Percentiles rank a stretch among this genome's conserved stretches.
These are phyloP conservation scores for Suillus discolor DNA, from an alignment of 768 basidiomycete genomes.

Conservation along the genomic window DNA sequence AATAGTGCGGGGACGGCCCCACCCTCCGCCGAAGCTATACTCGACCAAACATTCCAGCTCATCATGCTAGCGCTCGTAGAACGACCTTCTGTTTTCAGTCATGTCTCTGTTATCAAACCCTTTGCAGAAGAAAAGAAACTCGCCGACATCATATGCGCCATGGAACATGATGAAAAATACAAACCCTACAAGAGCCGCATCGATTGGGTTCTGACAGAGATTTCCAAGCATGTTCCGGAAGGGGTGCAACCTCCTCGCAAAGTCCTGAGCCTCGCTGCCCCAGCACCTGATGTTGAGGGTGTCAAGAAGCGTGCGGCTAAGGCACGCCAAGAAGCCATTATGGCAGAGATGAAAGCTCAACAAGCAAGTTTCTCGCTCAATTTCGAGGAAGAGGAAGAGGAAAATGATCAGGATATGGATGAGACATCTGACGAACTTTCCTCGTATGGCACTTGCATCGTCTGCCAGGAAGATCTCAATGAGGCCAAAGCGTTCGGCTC, in stretches of 20 bases:
- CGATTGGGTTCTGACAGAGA: slow-evolving; percentile 71
- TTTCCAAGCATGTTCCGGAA: slow-evolving; percentile 57
- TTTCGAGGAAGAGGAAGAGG: slow-evolving; percentile 77
- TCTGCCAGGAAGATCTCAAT: slow-evolving; percentile 94
- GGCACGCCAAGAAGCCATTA: slow-evolving; percentile 88
- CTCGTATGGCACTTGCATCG: slow-evolving; percentile 92
- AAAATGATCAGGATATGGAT: slow-evolving; percentile 52
- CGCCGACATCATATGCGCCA: slow-evolving; percentile 68
- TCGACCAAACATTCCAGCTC: slow-evolving; percentile 88
- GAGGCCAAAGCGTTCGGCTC: slow-evolving; percentile 75
- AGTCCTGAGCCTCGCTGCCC: slow-evolving; percentile 38
- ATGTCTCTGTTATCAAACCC: slow-evolving; percentile 50
- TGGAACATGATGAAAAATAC: slow-evolving; percentile 80
- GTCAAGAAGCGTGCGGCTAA: slow-evolving; percentile 85
- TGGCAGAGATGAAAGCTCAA: slow-evolving; percentile 94
- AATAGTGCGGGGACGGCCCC: slow-evolving; percentile 61
- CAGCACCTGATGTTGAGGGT: slow-evolving; percentile 56
- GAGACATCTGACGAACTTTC: slow-evolving; percentile 47
- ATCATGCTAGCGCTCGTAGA: slow-evolving; percentile 85
- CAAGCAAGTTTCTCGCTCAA: slow-evolving; percentile 85
- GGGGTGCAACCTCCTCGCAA: slow-evolving; percentile 56
- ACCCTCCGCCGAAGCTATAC: slow-evolving; percentile 83
- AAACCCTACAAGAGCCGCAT: slow-evolving; percentile 71
- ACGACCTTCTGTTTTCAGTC: slow-evolving; percentile 61
- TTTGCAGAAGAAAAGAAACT: slow-evolving; percentile 67